These are phyloP conservation scores for Globisporangium acanthophoron DNA, from an alignment of 352 stramenopile species.

Conservation along the genomic window DNA sequence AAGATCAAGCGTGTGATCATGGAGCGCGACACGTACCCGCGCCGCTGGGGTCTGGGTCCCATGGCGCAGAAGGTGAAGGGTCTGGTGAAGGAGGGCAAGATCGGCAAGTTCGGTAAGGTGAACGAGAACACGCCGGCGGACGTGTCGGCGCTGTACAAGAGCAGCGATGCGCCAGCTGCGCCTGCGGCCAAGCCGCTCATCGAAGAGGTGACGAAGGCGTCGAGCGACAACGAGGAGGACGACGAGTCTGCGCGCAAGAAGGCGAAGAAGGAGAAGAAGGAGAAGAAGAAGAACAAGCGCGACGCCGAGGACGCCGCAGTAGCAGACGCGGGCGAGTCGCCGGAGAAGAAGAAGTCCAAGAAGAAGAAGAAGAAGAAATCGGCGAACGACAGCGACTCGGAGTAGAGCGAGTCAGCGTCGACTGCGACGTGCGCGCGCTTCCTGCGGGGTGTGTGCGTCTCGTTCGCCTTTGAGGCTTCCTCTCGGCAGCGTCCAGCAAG, in stretches of 20 bases:
- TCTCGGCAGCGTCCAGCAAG: not conserved
- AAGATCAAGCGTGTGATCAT: constrained; percentile 99
- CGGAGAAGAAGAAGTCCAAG: constrained; percentile 85
- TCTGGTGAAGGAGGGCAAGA: constrained; percentile 93
- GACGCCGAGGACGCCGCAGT: constrained; percentile 40
- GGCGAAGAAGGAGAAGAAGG: constrained; percentile 72
- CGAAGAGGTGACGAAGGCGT: constrained; percentile 46
- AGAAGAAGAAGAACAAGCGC: constrained; percentile 73
- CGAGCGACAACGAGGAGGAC: constrained; percentile 23
- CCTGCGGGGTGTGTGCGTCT: not conserved
- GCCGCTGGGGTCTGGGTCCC: constrained; percentile 97
- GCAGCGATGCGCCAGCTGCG: constrained; percentile 23
- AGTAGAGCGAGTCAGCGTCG: constrained; percentile 27
- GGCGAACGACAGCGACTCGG: constrained; percentile 60
- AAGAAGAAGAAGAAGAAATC: constrained; percentile 88
- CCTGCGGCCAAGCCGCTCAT: constrained; percentile 47
- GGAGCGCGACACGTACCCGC: constrained; percentile 99
- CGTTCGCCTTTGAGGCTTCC: not conserved
- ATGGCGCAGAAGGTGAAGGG: constrained; percentile 99
- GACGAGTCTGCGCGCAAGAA: constrained; percentile 44
- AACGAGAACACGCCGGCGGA: constrained; percentile 82
- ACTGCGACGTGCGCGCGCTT: too few relatives aligned
- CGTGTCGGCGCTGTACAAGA: constrained; percentile 68
- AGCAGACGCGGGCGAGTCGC: constrained; percentile 50
- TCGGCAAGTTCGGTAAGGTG: constrained; percentile 88